Evolutionary conservation across 2,329 filamentous ascomycete genomes (phyloP).

Genomic region (Aureobasidium lini): DNA sequence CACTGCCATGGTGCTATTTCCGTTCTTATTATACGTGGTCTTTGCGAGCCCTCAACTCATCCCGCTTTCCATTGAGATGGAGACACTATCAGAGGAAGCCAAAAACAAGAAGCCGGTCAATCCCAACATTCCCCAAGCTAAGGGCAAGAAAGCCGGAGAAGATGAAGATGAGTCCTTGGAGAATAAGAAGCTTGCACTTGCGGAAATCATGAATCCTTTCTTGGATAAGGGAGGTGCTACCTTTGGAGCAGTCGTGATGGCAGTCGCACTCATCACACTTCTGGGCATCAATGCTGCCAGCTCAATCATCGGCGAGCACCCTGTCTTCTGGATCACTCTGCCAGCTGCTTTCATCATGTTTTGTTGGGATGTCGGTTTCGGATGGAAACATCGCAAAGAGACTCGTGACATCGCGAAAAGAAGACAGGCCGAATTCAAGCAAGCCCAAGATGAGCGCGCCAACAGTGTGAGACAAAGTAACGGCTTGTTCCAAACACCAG

Average conservation of each 20-base stretch:
- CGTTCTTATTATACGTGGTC: conserved; percentile 61
- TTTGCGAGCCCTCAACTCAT: conserved; percentile 59
- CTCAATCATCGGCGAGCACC: conserved; percentile 42
- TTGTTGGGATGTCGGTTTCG: conserved; percentile 56
- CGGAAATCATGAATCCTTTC: conserved; percentile 70
- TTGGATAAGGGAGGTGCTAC: conserved; percentile 58
- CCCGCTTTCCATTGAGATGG: conserved; percentile 59
- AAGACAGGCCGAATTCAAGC: conserved; percentile 29
- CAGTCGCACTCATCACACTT: conserved; percentile 57
- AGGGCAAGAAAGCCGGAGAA: conserved; percentile 48
- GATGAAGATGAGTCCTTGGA: conserved; percentile 43
- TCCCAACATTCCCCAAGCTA: conserved; percentile 61
- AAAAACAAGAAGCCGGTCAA: conserved; percentile 55
- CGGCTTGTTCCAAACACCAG: background rate
- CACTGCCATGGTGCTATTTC: conserved; percentile 62
- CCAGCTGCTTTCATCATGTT: conserved; percentile 64
- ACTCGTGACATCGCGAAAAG: conserved; percentile 55
- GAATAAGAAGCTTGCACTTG: conserved; percentile 52
- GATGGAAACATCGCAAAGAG: conserved; percentile 56
- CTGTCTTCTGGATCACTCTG: conserved; percentile 61
- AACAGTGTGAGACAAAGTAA: background rate
- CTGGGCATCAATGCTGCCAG: conserved; percentile 58
- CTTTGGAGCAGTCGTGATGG: conserved; percentile 60
- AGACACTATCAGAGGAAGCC: conserved; percentile 54
- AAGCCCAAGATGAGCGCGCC: conserved; percentile 21